Evolutionary conservation across 1,139 yeast species (phyloP), one percentile per base, ranked within the genome.

Genomic region (Hanseniaspora sp.): DNA sequence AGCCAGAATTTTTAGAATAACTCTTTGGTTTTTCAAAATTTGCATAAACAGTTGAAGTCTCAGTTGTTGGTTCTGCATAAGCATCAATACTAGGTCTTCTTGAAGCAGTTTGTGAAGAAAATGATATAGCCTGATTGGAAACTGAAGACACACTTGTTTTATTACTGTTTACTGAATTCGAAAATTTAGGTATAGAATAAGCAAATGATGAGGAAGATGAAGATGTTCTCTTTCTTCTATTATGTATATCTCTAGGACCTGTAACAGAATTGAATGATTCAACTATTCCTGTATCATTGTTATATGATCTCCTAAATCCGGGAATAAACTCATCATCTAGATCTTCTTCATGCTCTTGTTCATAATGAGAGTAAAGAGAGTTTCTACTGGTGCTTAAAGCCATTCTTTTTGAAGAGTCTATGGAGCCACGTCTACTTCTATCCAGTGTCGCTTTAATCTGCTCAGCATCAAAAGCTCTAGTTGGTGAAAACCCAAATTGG

Each of bases 21-120:
- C 61, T 17, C 67, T 65, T 56, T 46, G 67, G 64, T 55, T 64
- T 63, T 56, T 68, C 68, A 62, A 72, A 57, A 57, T 64, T 64
- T 15, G 74, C 71, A 60, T 69, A 67, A 44, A 75, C 65, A 55
- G 72, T 61, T 41, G 71, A 59, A 9, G 71, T 67, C 30, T 69
- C 66, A 28, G 70, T 64, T 5, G 70, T 65, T 15, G 74, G 71
- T 52, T 63, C 65, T 8, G 73, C 68, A 40, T 63, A 63, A 46
- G 65, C 64, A 42, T 65, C 65, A 28, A 61, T 58, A 17, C 67
- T 64, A 45, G 60, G 59, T 46, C 64, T 62, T 5, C 66, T 63
- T 9, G 65, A 55, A 37, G 59, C 61, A 41, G 57, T 60, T 48
- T 59, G 61, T 11, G 61, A 54, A 11, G 53, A 49, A 39, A 18